Evolutionary conservation across 2,329 filamentous ascomycete species (phyloP), one percentile per base, ranked within the genome.

Genomic region (Chaetomium olivaceum): DNA sequence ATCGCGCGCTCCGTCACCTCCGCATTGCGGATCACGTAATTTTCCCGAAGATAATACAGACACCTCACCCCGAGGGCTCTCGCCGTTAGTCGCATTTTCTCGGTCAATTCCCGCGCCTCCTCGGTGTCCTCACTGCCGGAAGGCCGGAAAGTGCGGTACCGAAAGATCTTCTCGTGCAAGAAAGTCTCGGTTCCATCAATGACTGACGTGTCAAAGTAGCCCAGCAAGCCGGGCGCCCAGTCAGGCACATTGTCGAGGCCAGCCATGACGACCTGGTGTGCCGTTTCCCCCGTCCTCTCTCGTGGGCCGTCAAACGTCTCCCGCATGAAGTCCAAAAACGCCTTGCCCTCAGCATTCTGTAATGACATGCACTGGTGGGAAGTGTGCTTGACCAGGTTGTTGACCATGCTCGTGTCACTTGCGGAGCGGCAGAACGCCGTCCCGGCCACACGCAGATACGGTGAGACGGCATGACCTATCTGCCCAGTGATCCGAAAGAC

Each of bases 381-480:
- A 29, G 86, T 73, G 68, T 85, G 79, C 2, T 72, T 69, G 27
- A 83, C 76, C 52, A 87, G 76, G 3, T 70, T 72, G 33, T 76
- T 71, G 2, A 81, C 76, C 52, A 75, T 69, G 0, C 75, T 72
- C 2, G 73, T 50, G 2, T 77, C 75, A 25, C 73, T 72, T 29
- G 80, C 82, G 58, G 73, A 67, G 50, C 78, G 76, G 39, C 87
- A 83, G 71, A 88, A 90, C 0, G 80, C 74, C 36, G 58, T 6
- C 2, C 82, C 73, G 3, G 85, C 84, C 19, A 82, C 84, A n/a
- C 83, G 81, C 21, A 91, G 78, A 71, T 83, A 90, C 1, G 87
- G 83, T 19, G 81, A 79, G 68, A 84, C 78, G 36, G 79, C 78
- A 9, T 79, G 74, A 2, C 79, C 78, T 2, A 82, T 77, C 19